phyloP scores from a whole-genome alignment of 352 stramenopile species.

The Globisporangium paroecandrum region DNA sequence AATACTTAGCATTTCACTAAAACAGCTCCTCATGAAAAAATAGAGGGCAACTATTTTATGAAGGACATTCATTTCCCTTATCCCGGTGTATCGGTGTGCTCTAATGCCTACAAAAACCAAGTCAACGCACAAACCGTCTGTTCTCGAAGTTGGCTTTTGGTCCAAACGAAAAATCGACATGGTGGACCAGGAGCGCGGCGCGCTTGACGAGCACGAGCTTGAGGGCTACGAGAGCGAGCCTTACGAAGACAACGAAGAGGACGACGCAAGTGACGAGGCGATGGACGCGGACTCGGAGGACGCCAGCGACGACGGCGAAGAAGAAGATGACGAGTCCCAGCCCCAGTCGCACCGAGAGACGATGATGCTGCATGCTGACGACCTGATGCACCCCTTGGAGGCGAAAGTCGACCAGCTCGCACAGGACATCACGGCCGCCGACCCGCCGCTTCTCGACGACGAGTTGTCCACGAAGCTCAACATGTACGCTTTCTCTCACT shows the following conservation, averaged over 20 bases:
- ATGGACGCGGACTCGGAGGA: conserved; percentile 3
- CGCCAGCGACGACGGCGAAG: conserved; percentile 7
- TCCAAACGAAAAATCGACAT: neutral
- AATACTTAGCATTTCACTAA: no score
- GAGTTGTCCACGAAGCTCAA: conserved; percentile 72
- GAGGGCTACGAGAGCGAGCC: conserved; percentile 1
- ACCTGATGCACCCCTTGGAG: conserved; percentile 57
- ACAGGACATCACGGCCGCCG: conserved; percentile 54
- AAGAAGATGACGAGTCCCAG: conserved; percentile 11
- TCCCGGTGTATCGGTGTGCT: no score
- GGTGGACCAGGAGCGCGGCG: neutral
- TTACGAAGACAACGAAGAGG: neutral
- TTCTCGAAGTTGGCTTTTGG: neutral
- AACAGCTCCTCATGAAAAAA: no score
- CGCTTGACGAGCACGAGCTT: neutral
- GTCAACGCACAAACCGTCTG: no score
- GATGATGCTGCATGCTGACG: conserved; percentile 29
- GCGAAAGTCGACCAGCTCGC: conserved; percentile 56
- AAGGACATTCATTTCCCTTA: no score
- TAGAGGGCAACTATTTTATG: no score
- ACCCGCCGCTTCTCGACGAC: conserved; percentile 48
- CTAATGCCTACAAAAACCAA: no score
- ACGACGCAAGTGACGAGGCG: neutral
- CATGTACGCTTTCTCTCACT: conserved; percentile 37
- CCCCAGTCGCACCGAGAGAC: conserved; percentile 27